phyloP scores from a whole-genome alignment of 2,329 filamentous ascomycete genomes.

The Lecanoromycetidae sp. region DNA sequence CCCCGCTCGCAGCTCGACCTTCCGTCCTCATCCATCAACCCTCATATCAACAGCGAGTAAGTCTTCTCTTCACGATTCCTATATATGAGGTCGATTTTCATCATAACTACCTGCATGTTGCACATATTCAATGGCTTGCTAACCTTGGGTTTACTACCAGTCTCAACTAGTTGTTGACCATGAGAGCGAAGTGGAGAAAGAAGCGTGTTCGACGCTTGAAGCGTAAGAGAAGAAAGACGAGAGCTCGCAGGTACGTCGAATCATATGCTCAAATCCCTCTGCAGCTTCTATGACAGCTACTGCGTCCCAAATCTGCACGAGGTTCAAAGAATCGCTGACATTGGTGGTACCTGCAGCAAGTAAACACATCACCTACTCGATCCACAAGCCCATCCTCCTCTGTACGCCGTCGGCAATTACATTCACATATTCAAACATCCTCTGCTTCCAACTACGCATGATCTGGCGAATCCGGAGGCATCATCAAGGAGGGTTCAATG shows the following conservation, averaged over 20 bases:
- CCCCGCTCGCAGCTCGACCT: background rate
- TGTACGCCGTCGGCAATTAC: background rate
- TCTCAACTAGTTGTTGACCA: conserved; percentile 35
- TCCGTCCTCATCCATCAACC: conserved; percentile 10
- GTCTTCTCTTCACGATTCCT: conserved; percentile 1
- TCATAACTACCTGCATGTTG: background rate
- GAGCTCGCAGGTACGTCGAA: conserved; percentile 87
- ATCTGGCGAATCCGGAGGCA: background rate
- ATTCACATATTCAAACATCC: conserved; percentile 2
- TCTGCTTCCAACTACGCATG: background rate
- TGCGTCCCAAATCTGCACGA: background rate
- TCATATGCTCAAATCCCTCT: no score
- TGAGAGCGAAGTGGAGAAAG: conserved; percentile 99
- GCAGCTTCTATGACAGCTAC: background rate
- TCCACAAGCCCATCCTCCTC: conserved; percentile 13
- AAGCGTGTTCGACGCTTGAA: conserved; percentile 98
- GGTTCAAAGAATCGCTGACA: conserved; percentile 9
- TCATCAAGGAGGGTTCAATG: background rate
- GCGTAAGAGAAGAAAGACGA: conserved; percentile 99
- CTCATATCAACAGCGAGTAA: conserved; percentile 21
- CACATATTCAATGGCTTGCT: conserved; percentile 4
- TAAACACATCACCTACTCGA: conserved; percentile 22
- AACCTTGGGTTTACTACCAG: background rate
- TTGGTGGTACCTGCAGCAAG: conserved; percentile 26
- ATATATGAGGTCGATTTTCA: background rate